Evolutionary conservation across 2,329 filamentous ascomycete genomes (phyloP).

Genomic region (Microdochium bolleyi): DNA sequence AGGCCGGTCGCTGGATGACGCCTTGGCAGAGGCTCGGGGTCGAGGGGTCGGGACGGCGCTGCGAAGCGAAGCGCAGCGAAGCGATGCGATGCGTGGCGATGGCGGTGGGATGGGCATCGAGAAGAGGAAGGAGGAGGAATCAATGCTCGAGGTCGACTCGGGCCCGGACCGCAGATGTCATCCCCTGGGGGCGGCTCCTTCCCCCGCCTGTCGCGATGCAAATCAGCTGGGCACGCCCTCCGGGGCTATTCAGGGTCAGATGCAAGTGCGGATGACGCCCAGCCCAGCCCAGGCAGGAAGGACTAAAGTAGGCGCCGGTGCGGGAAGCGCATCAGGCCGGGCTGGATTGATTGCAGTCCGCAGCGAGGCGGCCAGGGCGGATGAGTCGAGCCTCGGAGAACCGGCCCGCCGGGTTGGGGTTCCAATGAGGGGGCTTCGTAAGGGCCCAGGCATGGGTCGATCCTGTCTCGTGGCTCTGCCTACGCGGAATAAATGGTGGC

Average conservation of each 20-base stretch:
- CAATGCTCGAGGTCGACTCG: not conserved
- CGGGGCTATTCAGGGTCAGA: not conserved
- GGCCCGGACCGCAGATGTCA: not conserved
- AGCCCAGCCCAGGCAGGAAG: not conserved
- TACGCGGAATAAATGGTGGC: too few relatives aligned
- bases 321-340: not conserved
- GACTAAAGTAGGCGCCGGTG: not conserved
- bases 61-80: too few relatives aligned
- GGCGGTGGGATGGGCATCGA: not conserved
- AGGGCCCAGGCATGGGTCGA: not conserved
- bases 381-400: not conserved
- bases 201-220: not conserved
- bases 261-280: not conserved
- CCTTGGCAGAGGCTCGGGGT: not conserved
- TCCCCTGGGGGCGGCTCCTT: not conserved
- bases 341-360: too few relatives aligned
- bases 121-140: not conserved
- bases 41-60: too few relatives aligned
- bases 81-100: not conserved
- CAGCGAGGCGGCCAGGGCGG: not conserved
- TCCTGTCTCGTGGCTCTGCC: not conserved
- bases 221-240: not conserved
- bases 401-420: not conserved
- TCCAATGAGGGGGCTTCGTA: not conserved
- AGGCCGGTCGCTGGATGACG: not conserved